These are phyloP conservation scores for Xylaria grammica DNA, from an alignment of 495 filamentous ascomycete genomes.

Conservation along the genomic window DNA sequence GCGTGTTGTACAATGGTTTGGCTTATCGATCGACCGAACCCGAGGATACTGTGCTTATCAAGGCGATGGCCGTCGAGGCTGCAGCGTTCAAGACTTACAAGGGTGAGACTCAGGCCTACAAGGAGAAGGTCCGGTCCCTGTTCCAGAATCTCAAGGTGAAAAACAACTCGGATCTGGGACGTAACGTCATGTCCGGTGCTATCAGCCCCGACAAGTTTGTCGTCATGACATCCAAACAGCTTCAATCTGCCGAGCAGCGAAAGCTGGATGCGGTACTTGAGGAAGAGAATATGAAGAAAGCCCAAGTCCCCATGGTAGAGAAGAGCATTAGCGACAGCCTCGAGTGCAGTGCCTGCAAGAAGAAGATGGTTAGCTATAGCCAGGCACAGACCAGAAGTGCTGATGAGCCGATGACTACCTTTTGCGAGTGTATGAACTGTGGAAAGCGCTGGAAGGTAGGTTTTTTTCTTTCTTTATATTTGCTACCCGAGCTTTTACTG, in stretches of 20 bases:
- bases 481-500: constrained; percentile 1
- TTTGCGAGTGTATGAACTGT: constrained; percentile 77
- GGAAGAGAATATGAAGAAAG: constrained; percentile 93
- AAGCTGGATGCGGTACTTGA: constrained; percentile 70
- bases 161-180: constrained; percentile 76
- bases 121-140: constrained; percentile 83
- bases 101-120: constrained; percentile 75
- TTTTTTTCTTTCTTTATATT: constrained; percentile 6
- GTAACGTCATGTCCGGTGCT: constrained; percentile 73
- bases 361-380: constrained; percentile 92
- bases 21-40: constrained; percentile 63
- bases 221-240: constrained; percentile 56
- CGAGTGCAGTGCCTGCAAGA: constrained; percentile 84
- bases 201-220: constrained; percentile 76
- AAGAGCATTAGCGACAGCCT: constrained; percentile 84
- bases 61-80: constrained; percentile 72
- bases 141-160: constrained; percentile 94
- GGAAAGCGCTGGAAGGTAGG: constrained; percentile 78
- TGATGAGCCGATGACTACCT: constrained; percentile 89
- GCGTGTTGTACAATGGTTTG: constrained; percentile 88
- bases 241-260: constrained; percentile 63
- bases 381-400: constrained; percentile 95
- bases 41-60: constrained; percentile 62
- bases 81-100: constrained; percentile 70
- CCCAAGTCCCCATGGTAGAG: constrained; percentile 87